phyloP scores from a whole-genome alignment of 495 filamentous ascomycete species.

The Aspergillus indologenus region DNA sequence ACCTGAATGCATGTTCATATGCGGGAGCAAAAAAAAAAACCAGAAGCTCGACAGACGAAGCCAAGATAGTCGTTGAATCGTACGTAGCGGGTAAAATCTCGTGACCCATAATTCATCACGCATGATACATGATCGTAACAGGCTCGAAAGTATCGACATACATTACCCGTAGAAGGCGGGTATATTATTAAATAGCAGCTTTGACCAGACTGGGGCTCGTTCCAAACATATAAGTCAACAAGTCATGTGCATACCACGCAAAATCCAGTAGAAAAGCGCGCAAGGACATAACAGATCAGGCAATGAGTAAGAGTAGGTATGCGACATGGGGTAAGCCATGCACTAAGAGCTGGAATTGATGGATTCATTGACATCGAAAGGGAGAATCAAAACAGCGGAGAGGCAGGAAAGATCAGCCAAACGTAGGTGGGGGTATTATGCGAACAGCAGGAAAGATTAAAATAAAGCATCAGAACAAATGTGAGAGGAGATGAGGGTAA shows the following conservation, averaged over 20 bases:
- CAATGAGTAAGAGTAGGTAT: background rate
- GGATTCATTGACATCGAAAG: background rate
- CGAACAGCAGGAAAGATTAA: slow-evolving; percentile 20
- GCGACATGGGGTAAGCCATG: too few species aligned
- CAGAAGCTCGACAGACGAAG: too few species aligned
- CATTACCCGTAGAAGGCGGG: background rate
- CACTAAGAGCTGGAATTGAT: background rate
- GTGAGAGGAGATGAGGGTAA: slow-evolving; percentile 1
- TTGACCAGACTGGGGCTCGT: background rate
- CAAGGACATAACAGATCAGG: too few species aligned
- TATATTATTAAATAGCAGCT: background rate
- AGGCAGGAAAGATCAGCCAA: slow-evolving; percentile 11
- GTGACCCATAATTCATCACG: background rate
- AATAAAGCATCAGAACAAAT: slow-evolving; percentile 21
- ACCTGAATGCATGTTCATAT: too few species aligned
- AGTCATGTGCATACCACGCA: background rate
- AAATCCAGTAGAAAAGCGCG: background rate
- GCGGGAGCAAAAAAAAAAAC: too few species aligned
- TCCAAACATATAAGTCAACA: background rate
- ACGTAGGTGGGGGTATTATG: slow-evolving; percentile 38
- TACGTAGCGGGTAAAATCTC: background rate
- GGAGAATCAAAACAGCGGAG: background rate
- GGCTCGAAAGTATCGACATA: background rate
- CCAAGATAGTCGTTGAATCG: background rate
- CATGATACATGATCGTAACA: background rate